These are phyloP conservation scores for Cyathus striatus DNA, from an alignment of 768 basidiomycete genomes.

Conservation along the genomic window DNA sequence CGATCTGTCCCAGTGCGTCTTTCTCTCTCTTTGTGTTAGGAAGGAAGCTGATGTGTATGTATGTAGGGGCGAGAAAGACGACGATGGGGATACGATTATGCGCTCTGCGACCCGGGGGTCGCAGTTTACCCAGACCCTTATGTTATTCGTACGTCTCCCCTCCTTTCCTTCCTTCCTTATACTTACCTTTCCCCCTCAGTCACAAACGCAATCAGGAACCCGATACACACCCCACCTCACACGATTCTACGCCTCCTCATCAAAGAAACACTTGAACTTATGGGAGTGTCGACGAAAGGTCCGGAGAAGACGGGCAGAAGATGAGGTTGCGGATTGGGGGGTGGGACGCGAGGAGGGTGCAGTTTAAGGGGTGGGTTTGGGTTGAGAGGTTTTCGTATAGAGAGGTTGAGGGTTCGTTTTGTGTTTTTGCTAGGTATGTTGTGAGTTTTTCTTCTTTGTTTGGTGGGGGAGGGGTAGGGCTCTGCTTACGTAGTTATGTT, in stretches of 20 bases:
- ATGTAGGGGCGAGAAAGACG: slow-evolving; percentile 27
- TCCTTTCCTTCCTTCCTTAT: background rate
- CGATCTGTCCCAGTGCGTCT: slow-evolving; percentile 29
- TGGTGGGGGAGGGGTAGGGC: too few relatives aligned
- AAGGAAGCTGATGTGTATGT: background rate
- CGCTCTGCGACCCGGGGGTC: slow-evolving; percentile 47
- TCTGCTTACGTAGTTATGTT: too few relatives aligned
- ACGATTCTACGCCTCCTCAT: slow-evolving; percentile 72
- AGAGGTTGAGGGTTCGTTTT: slow-evolving; percentile 54
- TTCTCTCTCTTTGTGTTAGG: background rate
- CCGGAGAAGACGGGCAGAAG: slow-evolving; percentile 11
- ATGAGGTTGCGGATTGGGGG: slow-evolving; percentile 59
- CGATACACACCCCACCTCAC: slow-evolving; percentile 75
- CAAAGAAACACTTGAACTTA: slow-evolving; percentile 41
- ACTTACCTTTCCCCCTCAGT: slow-evolving; percentile 35
- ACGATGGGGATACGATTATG: slow-evolving; percentile 61
- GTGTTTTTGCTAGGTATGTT: slow-evolving; percentile 65
- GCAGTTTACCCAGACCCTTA: slow-evolving; percentile 76
- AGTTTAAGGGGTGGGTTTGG: slow-evolving; percentile 72
- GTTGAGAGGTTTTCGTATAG: slow-evolving; percentile 55
- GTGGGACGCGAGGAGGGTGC: slow-evolving; percentile 55
- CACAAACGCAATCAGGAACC: slow-evolving; percentile 73
- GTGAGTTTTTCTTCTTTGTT: slow-evolving; percentile 29
- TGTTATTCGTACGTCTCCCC: slow-evolving; percentile 70
- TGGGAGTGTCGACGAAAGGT: slow-evolving; percentile 44